phyloP scores from a whole-genome alignment of 2,329 filamentous ascomycete species.

The Aspergillus quadricinctus region DNA sequence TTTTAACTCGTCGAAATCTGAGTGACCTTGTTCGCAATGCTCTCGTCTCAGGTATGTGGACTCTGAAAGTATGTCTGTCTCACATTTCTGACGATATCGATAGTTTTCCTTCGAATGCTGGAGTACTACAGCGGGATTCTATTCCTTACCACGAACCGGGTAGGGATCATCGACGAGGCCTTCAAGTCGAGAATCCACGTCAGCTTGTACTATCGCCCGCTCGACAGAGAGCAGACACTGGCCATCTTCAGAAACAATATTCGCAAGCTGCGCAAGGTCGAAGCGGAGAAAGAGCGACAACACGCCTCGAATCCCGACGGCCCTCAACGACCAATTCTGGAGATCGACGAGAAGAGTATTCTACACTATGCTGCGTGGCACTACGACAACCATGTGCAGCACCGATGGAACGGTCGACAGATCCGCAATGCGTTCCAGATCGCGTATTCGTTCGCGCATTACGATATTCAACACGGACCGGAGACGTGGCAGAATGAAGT shows the following conservation, averaged over 20 bases:
- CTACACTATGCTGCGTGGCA: constrained; percentile 1
- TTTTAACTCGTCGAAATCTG: constrained; percentile 9
- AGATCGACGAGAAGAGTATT: not conserved
- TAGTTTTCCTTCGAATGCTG: constrained; percentile 6
- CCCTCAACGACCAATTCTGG: not conserved
- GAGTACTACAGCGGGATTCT: constrained; percentile 8
- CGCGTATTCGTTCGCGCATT: not conserved
- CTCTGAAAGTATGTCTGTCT: too few relatives aligned
- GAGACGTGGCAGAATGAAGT: too few relatives aligned
- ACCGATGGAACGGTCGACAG: constrained; percentile 1
- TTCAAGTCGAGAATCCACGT: constrained; percentile 7
- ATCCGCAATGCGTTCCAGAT: not conserved
- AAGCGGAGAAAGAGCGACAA: not conserved
- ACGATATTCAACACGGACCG: not conserved
- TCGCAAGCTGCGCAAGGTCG: not conserved
- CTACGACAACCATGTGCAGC: not conserved
- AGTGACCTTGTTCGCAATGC: constrained; percentile 16
- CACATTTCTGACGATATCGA: too few relatives aligned
- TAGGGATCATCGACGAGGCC: constrained; percentile 5
- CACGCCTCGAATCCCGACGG: not conserved
- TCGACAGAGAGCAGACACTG: not conserved
- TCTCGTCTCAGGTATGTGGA: constrained; percentile 16
- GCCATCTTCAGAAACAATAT: constrained; percentile 1
- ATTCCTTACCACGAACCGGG: constrained; percentile 8
- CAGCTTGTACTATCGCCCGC: constrained; percentile 5